Evolutionary conservation across 2,329 filamentous ascomycete genomes (phyloP).

Genomic region (Fusarium ramigenum): DNA sequence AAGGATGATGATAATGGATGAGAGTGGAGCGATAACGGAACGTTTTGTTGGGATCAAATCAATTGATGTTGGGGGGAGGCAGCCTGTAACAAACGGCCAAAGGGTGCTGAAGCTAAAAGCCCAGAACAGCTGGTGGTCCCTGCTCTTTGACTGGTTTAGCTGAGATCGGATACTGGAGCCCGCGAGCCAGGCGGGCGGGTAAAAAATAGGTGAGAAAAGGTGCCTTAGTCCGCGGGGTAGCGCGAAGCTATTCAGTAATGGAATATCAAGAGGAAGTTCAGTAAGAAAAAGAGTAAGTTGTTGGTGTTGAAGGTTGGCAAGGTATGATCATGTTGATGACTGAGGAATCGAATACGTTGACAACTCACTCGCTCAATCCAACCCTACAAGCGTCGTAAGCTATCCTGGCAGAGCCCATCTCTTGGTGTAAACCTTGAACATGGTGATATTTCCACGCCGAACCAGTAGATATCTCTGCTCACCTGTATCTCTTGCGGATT

Average conservation of each 20-base stretch:
- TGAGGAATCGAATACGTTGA: slow-evolving; percentile 4
- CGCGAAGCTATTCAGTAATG: slow-evolving; percentile 2
- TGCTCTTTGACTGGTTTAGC: slow-evolving; percentile 16
- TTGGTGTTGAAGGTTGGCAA: background rate
- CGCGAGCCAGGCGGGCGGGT: slow-evolving; percentile 35
- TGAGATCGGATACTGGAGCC: slow-evolving; percentile 23
- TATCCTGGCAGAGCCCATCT: background rate
- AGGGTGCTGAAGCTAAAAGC: background rate
- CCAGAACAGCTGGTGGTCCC: slow-evolving; percentile 14
- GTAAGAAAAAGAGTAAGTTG: background rate
- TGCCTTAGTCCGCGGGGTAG: slow-evolving; percentile 24
- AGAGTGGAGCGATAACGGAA: slow-evolving; percentile 20
- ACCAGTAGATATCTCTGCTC: background rate
- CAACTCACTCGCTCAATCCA: background rate
- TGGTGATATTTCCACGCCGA: background rate
- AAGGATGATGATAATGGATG: slow-evolving; percentile 13
- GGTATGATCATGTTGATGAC: slow-evolving; percentile 8
- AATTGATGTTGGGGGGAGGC: slow-evolving; percentile 5
- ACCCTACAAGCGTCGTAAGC: slow-evolving; percentile 12
- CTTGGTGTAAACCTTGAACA: background rate
- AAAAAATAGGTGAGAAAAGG: slow-evolving; percentile 25
- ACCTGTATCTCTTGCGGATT: background rate
- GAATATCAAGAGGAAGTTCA: background rate
- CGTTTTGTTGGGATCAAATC: slow-evolving; percentile 7
- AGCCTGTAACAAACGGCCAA: background rate